A percentile compares a stretch with the other conserved stretches of the same genome.
phyloP scores from a whole-genome alignment of 2,329 filamentous ascomycete genomes.

The Periconia digitata region DNA sequence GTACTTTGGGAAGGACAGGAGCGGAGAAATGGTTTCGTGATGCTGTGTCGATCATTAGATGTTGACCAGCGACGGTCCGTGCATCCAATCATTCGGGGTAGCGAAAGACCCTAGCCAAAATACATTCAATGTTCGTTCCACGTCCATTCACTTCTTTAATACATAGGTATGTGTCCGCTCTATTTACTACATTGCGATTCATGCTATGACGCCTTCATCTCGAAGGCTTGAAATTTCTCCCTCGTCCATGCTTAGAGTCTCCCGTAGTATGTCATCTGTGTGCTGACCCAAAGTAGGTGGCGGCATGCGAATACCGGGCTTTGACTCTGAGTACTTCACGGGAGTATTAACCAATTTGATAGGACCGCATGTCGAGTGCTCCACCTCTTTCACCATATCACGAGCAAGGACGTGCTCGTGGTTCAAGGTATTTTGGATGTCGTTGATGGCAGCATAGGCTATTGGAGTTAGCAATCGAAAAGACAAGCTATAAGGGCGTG shows the following conservation, averaged over 20 bases:
- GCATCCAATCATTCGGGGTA: neutral
- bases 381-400: slow-evolving; percentile 85
- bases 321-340: slow-evolving; percentile 86
- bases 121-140: neutral
- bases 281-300: slow-evolving; percentile 73
- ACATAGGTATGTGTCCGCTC: too few relatives aligned
- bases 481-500: neutral
- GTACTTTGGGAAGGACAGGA: neutral
- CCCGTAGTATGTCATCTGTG: slow-evolving; percentile 39
- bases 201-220: slow-evolving; percentile 39
- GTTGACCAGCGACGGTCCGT: neutral
- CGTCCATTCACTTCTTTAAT: too few relatives aligned
- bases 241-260: slow-evolving; percentile 33
- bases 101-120: neutral
- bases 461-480: slow-evolving; percentile 6
- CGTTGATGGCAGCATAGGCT: slow-evolving; percentile 89
- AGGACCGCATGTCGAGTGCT: slow-evolving; percentile 79
- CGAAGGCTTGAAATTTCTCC: slow-evolving; percentile 34
- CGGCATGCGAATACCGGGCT: slow-evolving; percentile 71
- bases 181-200: too few relatives aligned
- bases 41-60: slow-evolving; percentile 1
- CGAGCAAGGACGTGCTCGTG: slow-evolving; percentile 79
- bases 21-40: slow-evolving; percentile 3
- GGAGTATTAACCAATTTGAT: slow-evolving; percentile 93
- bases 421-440: slow-evolving; percentile 79